Evolutionary conservation across 768 basidiomycete genomes (phyloP).

Genomic region (Boletus pseudopeckii): DNA sequence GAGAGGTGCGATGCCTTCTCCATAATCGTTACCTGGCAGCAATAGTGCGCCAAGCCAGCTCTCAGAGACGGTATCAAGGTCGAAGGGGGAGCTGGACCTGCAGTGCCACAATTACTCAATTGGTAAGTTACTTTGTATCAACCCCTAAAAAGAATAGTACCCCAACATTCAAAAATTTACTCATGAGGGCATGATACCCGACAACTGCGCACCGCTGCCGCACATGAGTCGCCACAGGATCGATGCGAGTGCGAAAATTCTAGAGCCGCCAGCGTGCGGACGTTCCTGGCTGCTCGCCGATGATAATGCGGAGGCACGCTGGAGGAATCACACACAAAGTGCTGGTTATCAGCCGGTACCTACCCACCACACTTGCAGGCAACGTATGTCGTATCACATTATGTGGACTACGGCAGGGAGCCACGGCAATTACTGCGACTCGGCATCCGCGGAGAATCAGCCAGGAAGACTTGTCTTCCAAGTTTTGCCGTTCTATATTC

Average conservation of each 20-base stretch:
- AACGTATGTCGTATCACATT: neutral
- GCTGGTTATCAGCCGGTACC: neutral
- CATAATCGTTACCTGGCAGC: conserved; percentile 27
- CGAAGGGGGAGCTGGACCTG: too few species aligned
- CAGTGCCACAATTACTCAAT: neutral
- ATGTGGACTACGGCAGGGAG: neutral
- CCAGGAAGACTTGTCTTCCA: neutral
- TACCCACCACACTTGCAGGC: neutral
- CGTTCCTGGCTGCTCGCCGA: neutral
- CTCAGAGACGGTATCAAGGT: too few species aligned
- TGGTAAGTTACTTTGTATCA: neutral
- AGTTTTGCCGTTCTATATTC: neutral
- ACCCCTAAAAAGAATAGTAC: neutral
- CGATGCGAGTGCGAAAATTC: too few species aligned
- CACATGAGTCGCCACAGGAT: neutral
- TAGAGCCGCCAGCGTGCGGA: too few species aligned
- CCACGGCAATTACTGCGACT: neutral
- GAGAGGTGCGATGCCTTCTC: conserved; percentile 65
- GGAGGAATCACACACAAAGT: neutral
- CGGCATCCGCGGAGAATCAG: neutral
- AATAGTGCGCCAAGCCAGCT: neutral
- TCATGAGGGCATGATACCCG: neutral
- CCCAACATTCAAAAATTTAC: neutral
- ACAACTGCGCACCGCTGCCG: neutral
- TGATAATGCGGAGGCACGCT: neutral